Percentiles rank a stretch among this genome's conserved stretches.
Evolutionary conservation across 2,329 filamentous ascomycete genomes (phyloP).

Genomic region (Fusarium phyllophilum): DNA sequence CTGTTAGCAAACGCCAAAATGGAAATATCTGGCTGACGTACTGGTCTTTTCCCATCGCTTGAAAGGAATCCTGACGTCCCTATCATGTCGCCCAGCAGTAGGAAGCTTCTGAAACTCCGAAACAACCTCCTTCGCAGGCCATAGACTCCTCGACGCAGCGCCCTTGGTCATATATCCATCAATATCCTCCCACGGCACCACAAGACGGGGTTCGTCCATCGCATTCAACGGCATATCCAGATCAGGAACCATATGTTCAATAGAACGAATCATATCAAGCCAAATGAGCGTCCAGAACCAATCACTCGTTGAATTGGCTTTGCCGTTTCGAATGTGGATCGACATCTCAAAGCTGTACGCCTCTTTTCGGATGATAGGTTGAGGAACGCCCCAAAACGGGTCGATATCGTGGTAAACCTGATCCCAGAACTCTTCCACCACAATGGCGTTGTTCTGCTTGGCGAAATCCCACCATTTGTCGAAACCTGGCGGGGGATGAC

Average conservation of each 20-base stretch:
- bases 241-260: conserved; percentile 69
- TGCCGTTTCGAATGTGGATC: conserved; percentile 66
- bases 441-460: conserved; percentile 59
- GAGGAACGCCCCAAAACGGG: conserved; percentile 65
- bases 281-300: conserved; percentile 70
- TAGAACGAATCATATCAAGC: conserved; percentile 62
- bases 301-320: conserved; percentile 61
- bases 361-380: conserved; percentile 61
- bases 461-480: conserved; percentile 69
- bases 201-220: conserved; percentile 73
- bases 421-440: conserved; percentile 73
- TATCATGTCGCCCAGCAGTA: conserved; percentile 49
- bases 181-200: conserved; percentile 72
- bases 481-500: conserved; percentile 72
- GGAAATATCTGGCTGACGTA: conserved; percentile 42
- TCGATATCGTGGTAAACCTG: conserved; percentile 70
- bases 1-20: conserved; percentile 6
- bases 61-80: conserved; percentile 48
- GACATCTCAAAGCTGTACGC: conserved; percentile 67
- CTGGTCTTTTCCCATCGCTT: conserved; percentile 64
- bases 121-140: conserved; percentile 56
- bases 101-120: conserved; percentile 57
- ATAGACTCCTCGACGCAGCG: conserved; percentile 57
- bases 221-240: conserved; percentile 75
- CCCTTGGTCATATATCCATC: conserved; percentile 64